Evolutionary conservation across 805 yeast species (phyloP), one percentile per base, ranked within the genome.

Genomic region (Candida coleopterorum): DNA sequence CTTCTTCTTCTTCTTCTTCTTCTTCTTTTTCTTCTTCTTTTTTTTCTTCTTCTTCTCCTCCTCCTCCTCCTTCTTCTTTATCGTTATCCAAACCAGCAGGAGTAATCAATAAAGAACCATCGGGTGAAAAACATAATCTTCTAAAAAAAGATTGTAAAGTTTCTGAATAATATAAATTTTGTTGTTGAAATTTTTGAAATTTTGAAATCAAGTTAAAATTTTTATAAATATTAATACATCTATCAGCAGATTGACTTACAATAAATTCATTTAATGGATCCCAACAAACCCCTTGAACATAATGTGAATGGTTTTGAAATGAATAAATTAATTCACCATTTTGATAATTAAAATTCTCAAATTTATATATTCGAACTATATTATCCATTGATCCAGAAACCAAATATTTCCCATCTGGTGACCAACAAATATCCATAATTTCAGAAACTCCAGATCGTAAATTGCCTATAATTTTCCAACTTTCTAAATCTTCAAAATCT

Each of bases 261-360:
- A 93, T 58, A 46, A 59, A 86, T 55, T 82, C 77, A 44, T 82
- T 79, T 37, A 66, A 54, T 6, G 98, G 98, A 55, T 93, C 98
- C 97, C 97, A 93, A 0, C 83, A 70, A 4, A 93, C 90, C 3
- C 99, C 99, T 59, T 93, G 99, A 3, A 93, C 94, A 49, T 86
- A 90, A 56, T 89, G 96, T 32, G 68, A 66, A 58, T 93, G 97
- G 40, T 84, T 86, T 5, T 76, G 75, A 41, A 81, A 66, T 46
- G 77, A 81, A 18, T 67, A 56, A 0, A 82, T 64, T 46, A 78
- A 73, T 21, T 65, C 62, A 0, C 90, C 93, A 2, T 70, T 70
- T 4, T 74, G 75, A 43, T 73, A 72, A 12, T 12, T 30, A 4
- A 11, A 7, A 16, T 9, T 11, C 7, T 39, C 29, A 4, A 36